A percentile compares a stretch with the other conserved stretches of the same genome.
Evolutionary conservation across 1,284 basidiomycete species (phyloP).

Genomic region (Tilletia walkeri): DNA sequence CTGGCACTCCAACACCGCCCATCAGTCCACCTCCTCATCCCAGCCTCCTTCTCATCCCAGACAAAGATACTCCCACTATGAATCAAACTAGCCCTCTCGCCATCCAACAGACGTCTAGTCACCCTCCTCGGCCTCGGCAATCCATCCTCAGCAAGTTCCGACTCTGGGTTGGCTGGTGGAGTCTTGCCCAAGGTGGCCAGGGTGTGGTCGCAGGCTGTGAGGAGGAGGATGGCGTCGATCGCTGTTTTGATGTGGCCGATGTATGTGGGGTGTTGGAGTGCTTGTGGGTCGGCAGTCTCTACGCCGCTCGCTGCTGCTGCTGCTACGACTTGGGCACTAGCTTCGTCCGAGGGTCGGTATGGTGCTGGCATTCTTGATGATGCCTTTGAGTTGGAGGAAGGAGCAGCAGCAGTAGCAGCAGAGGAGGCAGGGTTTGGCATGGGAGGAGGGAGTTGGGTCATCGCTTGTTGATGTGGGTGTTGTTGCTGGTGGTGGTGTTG

Average conservation of each 20-base stretch:
- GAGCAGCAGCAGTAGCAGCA: neutral
- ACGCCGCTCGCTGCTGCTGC: neutral
- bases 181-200: constrained; percentile 20
- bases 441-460: neutral
- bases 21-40: constrained; percentile 61
- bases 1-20: constrained; percentile 60
- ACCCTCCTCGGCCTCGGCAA: constrained; percentile 44
- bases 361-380: neutral
- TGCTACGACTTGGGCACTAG: constrained; percentile 4
- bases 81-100: constrained; percentile 48
- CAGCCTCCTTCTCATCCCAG: constrained; percentile 54
- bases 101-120: constrained; percentile 46
- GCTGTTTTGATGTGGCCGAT: constrained; percentile 52
- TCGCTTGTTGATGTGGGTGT: neutral
- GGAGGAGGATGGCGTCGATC: constrained; percentile 49
- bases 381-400: neutral
- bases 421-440: neutral
- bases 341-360: neutral
- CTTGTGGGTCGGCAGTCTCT: constrained; percentile 4
- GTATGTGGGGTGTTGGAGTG: constrained; percentile 45
- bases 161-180: neutral
- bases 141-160: constrained; percentile 13
- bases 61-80: constrained; percentile 51
- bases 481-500: neutral
- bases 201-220: constrained; percentile 50